These are phyloP conservation scores for Ascochyta lentis DNA, from an alignment of 2,329 filamentous ascomycete genomes.

Conservation along the genomic window DNA sequence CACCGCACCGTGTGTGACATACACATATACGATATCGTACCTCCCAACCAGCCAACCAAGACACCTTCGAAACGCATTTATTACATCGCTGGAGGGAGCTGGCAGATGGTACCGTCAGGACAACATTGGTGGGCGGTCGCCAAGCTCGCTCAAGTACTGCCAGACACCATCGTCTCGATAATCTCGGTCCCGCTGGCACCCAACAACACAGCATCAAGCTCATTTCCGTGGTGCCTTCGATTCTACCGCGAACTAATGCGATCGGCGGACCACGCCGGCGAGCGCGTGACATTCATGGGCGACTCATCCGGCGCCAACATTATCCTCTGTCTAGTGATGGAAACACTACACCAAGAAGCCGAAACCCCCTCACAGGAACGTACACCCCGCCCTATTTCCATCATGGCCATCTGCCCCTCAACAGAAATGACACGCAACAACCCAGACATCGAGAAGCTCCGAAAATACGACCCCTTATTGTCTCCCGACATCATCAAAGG, in stretches of 20 bases:
- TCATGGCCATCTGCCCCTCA: slow-evolving; percentile 58
- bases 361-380: slow-evolving; percentile 7
- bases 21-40: slow-evolving; percentile 55
- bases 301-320: slow-evolving; percentile 65
- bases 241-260: slow-evolving; percentile 54
- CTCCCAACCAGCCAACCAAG: slow-evolving; percentile 21
- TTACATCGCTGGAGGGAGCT: slow-evolving; percentile 65
- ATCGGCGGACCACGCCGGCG: slow-evolving; percentile 46
- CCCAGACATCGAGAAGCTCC: slow-evolving; percentile 51
- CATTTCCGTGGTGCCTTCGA: slow-evolving; percentile 57
- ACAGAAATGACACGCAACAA: slow-evolving; percentile 58
- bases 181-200: slow-evolving; percentile 64
- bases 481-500: slow-evolving; percentile 50
- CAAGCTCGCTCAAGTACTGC: slow-evolving; percentile 53
- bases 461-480: slow-evolving; percentile 56
- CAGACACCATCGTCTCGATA: slow-evolving; percentile 53
- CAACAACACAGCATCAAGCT: slow-evolving; percentile 55
- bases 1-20: slow-evolving; percentile 54
- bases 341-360: slow-evolving; percentile 45
- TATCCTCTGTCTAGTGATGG: slow-evolving; percentile 51
- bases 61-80: slow-evolving; percentile 51
- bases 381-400: slow-evolving; percentile 40
- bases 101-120: slow-evolving; percentile 58
- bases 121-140: slow-evolving; percentile 62
- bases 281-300: slow-evolving; percentile 59